A percentile compares a stretch with the other conserved stretches of the same genome.
Conservation (phyloP, 2,329 filamentous ascomycete species). For the Fusarium devonianum region DNA sequence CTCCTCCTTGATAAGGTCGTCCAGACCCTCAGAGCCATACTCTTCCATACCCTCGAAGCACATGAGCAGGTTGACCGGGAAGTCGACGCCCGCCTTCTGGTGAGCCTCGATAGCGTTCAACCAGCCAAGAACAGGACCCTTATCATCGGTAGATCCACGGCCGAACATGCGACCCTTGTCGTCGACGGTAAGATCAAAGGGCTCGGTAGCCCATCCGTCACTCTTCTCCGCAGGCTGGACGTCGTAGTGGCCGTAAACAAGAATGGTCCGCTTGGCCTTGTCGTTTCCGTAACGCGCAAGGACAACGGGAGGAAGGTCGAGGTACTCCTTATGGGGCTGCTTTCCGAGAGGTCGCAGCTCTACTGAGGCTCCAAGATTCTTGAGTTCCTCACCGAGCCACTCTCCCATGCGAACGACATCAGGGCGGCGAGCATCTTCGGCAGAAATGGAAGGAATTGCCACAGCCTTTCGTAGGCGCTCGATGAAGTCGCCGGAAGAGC, state of each 20-base stretch:
- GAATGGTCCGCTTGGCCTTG: slow-evolving; percentile 89
- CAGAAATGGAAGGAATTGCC: slow-evolving; percentile 94
- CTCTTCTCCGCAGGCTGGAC: slow-evolving; percentile 93
- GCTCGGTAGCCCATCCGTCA: slow-evolving; percentile 95
- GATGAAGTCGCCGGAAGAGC: slow-evolving; percentile 81
- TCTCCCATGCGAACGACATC: slow-evolving; percentile 98
- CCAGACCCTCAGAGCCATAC: slow-evolving; percentile 94
- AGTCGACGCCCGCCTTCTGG: slow-evolving; percentile 90
- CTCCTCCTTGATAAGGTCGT: slow-evolving; percentile 91
- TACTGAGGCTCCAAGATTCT: slow-evolving; percentile 82
- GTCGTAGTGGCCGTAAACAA: slow-evolving; percentile 98
- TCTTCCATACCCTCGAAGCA: slow-evolving; percentile 99
- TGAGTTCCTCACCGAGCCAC: slow-evolving; percentile 85
- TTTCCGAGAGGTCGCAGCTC: slow-evolving; percentile 87
- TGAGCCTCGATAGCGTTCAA: slow-evolving; percentile 98
- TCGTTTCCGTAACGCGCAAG: slow-evolving; percentile 92
- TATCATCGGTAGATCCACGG: slow-evolving; percentile 95
- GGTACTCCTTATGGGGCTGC: slow-evolving; percentile 88
- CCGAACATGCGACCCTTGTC: slow-evolving; percentile 96
- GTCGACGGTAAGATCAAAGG: slow-evolving; percentile 87
- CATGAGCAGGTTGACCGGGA: slow-evolving; percentile 98
- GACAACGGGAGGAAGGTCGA: slow-evolving; percentile 91
- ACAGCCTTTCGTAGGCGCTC: slow-evolving; percentile 90
- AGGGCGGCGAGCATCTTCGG: slow-evolving; percentile 84
- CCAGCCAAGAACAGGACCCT: slow-evolving; percentile 97